A percentile compares a stretch with the other conserved stretches of the same genome.
These are phyloP conservation scores for Pyrenula massariospora DNA, from an alignment of 495 filamentous ascomycete species.

Conservation along the genomic window DNA sequence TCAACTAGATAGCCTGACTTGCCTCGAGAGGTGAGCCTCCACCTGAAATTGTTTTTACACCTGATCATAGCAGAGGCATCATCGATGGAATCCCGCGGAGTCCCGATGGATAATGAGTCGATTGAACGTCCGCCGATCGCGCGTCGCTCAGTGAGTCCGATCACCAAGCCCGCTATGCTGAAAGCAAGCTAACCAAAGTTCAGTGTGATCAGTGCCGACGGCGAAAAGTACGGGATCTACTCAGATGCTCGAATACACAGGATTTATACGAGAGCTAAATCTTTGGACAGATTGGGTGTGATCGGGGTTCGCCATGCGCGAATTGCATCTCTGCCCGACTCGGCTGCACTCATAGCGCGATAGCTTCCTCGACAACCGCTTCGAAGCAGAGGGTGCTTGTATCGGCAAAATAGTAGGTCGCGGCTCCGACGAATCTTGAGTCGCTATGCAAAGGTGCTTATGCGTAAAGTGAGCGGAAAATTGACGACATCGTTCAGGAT, in stretches of 20 bases:
- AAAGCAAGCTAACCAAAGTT: not conserved
- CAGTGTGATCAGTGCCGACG: slow-evolving; percentile 15
- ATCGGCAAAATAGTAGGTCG: slow-evolving; percentile 14
- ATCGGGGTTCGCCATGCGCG: slow-evolving; percentile 13
- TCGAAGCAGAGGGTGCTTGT: slow-evolving; percentile 14
- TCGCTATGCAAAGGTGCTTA: not conserved
- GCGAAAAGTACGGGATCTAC: slow-evolving; percentile 8
- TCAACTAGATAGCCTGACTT: not conserved
- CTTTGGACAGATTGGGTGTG: slow-evolving; percentile 10
- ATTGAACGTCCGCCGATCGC: not conserved
- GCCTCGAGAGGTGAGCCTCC: not conserved
- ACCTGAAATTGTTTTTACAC: not conserved
- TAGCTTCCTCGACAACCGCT: slow-evolving; percentile 6
- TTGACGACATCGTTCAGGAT: slow-evolving; percentile 14
- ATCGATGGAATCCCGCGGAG: slow-evolving; percentile 2
- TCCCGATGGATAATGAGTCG: not conserved
- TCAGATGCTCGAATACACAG: not conserved
- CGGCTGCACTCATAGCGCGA: slow-evolving; percentile 12
- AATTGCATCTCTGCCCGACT: slow-evolving; percentile 13
- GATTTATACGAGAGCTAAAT: not conserved
- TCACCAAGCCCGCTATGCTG: not conserved
- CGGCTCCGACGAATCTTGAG: not conserved
- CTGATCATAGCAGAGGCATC: not conserved
- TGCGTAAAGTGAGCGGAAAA: slow-evolving; percentile 13
- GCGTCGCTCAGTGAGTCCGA: not conserved